These are phyloP conservation scores for Halenospora varia DNA, from an alignment of 495 filamentous ascomycete species.

Conservation along the genomic window DNA sequence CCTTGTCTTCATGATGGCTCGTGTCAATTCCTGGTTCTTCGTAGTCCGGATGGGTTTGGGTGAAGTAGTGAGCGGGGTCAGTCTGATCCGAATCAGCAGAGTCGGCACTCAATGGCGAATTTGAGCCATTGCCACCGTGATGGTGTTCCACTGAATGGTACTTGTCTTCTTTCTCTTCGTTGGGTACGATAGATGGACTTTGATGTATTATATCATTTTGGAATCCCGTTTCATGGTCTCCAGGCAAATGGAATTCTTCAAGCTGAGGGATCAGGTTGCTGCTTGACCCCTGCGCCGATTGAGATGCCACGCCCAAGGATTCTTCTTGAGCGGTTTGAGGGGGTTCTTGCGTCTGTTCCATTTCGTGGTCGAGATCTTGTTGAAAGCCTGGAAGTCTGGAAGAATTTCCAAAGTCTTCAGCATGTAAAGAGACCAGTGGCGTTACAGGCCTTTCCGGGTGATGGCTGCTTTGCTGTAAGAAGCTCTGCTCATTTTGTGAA, in stretches of 20 bases:
- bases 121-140: not conserved
- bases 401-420: not conserved
- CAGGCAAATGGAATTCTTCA: slow-evolving; percentile 1
- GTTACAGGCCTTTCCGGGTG: too few species aligned
- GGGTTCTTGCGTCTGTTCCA: not conserved
- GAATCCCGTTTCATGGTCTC: not conserved
- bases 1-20: not conserved
- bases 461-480: not conserved
- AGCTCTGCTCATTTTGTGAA: not conserved
- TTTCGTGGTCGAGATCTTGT: not conserved
- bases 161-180: not conserved
- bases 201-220: too few species aligned
- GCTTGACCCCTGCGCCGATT: too few species aligned
- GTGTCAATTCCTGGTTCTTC: slow-evolving; percentile 7
- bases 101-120: not conserved
- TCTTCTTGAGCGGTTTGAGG: not conserved
- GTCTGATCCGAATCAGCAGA: not conserved
- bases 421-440: not conserved
- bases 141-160: not conserved
- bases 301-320: too few species aligned
- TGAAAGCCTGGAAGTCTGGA: not conserved
- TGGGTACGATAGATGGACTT: not conserved
- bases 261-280: slow-evolving; percentile 17
- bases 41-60: slow-evolving; percentile 1
- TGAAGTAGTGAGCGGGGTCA: not conserved